Evolutionary conservation across 345 rosid genomes (phyloP).

Genomic region (Hibiscus trionum): DNA sequence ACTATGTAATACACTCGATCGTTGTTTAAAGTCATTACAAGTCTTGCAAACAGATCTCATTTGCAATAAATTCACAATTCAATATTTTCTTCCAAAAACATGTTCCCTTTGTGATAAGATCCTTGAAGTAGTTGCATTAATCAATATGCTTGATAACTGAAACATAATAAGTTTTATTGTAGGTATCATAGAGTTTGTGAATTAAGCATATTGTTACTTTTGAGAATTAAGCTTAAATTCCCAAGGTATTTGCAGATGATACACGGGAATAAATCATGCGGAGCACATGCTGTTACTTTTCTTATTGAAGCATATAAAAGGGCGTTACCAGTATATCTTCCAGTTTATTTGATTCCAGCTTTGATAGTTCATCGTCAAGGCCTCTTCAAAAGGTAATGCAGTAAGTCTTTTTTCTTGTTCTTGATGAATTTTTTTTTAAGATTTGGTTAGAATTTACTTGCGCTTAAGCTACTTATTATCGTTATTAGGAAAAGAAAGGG

Average conservation of each 20-base stretch:
- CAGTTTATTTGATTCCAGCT: slow-evolving; percentile 85
- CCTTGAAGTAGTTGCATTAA: neutral
- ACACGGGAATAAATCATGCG: slow-evolving; percentile 79
- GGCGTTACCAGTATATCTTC: slow-evolving; percentile 84
- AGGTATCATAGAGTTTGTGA: neutral
- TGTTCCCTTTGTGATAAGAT: neutral
- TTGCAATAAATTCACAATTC: neutral
- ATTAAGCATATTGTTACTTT: slow-evolving; percentile 1
- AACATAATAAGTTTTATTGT: neutral
- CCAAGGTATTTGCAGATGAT: slow-evolving; percentile 53
- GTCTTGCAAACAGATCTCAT: neutral
- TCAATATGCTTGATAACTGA: neutral
- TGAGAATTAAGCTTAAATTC: slow-evolving; percentile 6
- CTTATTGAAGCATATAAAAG: slow-evolving; percentile 75
- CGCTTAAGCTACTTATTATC: neutral
- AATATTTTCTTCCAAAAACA: neutral
- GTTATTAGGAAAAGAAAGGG: neutral
- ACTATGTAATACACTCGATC: neutral
- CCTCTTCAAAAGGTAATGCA: slow-evolving; percentile 57
- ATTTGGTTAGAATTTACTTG: neutral
- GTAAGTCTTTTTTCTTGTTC: neutral
- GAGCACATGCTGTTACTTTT: slow-evolving; percentile 51
- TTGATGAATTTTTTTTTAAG: neutral
- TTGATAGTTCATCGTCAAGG: slow-evolving; percentile 84
- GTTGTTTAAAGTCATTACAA: neutral